These are phyloP conservation scores for Calonectria naviculata DNA, from an alignment of 2,329 filamentous ascomycete genomes.

Conservation along the genomic window DNA sequence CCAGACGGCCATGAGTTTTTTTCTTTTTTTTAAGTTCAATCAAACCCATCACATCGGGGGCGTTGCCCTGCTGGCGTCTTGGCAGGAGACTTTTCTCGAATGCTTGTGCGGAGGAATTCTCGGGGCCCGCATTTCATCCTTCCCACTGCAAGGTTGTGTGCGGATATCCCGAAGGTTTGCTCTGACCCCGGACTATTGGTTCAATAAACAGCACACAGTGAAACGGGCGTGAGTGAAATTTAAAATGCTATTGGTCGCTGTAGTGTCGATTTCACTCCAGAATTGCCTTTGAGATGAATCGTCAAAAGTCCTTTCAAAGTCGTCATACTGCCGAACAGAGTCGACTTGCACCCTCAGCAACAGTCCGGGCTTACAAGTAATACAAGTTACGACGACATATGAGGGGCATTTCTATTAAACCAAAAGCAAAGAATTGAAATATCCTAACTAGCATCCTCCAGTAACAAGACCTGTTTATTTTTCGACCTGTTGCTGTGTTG, in stretches of 20 bases:
- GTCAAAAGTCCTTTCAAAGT: too few relatives aligned
- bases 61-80: not conserved
- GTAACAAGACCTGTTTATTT: too few relatives aligned
- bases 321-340: too few relatives aligned
- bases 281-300: not conserved
- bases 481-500: too few relatives aligned
- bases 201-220: not conserved
- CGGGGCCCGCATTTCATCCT: constrained; percentile 1
- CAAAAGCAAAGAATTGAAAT: too few relatives aligned
- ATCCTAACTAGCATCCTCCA: too few relatives aligned
- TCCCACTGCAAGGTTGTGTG: not conserved
- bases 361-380: too few relatives aligned
- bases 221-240: not conserved
- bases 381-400: too few relatives aligned
- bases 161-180: not conserved
- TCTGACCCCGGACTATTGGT: not conserved
- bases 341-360: too few relatives aligned
- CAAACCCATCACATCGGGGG: not conserved
- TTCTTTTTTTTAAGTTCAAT: not conserved
- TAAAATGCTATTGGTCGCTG: not conserved
- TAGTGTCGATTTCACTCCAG: not conserved
- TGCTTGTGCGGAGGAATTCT: not conserved
- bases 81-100: not conserved
- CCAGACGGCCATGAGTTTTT: not conserved
- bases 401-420: too few relatives aligned